Evolutionary conservation across 2,329 filamentous ascomycete genomes (phyloP), one percentile per base, ranked within the genome.

Genomic region (Diplodia sapinea): DNA sequence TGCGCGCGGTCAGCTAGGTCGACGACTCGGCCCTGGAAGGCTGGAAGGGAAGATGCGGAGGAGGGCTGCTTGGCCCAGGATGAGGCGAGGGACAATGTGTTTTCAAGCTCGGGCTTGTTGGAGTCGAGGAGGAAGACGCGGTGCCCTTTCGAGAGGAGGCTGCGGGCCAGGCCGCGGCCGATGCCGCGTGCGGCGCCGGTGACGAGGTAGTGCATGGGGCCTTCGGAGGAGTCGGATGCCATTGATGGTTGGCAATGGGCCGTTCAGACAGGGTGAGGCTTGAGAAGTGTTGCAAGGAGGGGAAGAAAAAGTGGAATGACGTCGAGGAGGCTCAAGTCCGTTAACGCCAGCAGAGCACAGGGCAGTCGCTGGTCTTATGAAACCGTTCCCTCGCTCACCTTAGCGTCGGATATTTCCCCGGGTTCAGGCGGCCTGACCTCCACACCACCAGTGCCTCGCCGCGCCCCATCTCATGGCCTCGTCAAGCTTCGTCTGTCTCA

Each of bases 101-200:
- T 74, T 8, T 75, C 70, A 9, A 83, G 73, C 69, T 82, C 80
- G 52, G 76, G 75, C 38, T 71, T 72, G 69, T 84, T 80, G 54
- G 79, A 76, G 68, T 84, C 82, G 43, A 84, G 73, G 7, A 83
- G 76, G 69, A 82, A 80, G 52, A 84, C 78, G 38, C 78, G 76
- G 73, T 83, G 79, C n/a, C 82, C 81, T 12, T 73, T 69, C 20
- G 74, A 69, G 23, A 81, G 74, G 57, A 83, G 80, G 52, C 80
- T 78, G 12, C 81, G 79, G 52, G 81, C 79, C 17, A 83, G 74
- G 40, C 78, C 79, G 49, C 82, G 78, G 29, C 83, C 82, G 54
- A 84, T 83, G 31, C 82, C 82, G 33, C 79, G 77, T 4, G 80
- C 81, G 59, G 78, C 81, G 33, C 81, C 81, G n/a, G 78, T 79